Conservation (phyloP, 345 rosid genomes). For the Diplotaxis tenuifolia region DNA sequence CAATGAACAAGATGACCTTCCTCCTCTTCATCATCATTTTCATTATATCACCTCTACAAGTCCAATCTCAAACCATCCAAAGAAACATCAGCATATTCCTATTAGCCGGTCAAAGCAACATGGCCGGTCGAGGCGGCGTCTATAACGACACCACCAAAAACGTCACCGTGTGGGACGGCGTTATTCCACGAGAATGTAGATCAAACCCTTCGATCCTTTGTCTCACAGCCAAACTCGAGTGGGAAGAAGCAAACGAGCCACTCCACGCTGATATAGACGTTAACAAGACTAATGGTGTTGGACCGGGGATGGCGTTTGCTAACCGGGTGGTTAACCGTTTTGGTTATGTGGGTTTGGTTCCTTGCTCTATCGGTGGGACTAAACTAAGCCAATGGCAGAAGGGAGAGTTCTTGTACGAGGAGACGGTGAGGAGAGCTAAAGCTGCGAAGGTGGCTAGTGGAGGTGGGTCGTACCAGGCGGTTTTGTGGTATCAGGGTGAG, state of each 20-base stretch:
- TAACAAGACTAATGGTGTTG: conserved; percentile 60
- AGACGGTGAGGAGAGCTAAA: conserved; percentile 48
- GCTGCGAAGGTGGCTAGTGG: conserved; percentile 31
- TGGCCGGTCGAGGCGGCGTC: conserved; percentile 89
- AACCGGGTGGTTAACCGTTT: conserved; percentile 42
- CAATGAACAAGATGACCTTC: conserved; percentile 31
- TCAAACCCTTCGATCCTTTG: conserved; percentile 54
- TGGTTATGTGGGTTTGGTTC: conserved; percentile 66
- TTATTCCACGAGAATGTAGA: conserved; percentile 58
- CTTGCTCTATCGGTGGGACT: conserved; percentile 83
- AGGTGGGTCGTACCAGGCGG: conserved; percentile 46
- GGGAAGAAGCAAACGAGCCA: conserved; percentile 70
- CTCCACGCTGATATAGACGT: conserved; percentile 79
- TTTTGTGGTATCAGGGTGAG: conserved; percentile 96
- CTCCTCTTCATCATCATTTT: conserved; percentile 27
- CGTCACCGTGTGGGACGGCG: conserved; percentile 58
- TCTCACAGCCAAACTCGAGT: conserved; percentile 44
- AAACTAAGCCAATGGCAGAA: conserved; percentile 68
- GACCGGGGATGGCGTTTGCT: conserved; percentile 83
- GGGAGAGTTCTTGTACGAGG: conserved; percentile 55
- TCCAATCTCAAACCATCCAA: conserved; percentile 29
- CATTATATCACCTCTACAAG: conserved; percentile 9
- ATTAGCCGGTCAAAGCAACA: conserved; percentile 91
- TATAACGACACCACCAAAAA: conserved; percentile 41
- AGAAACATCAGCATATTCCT: conserved; percentile 49